phyloP scores from a whole-genome alignment of 139 green algal genomes.

The Chlamydomonas incerta region DNA sequence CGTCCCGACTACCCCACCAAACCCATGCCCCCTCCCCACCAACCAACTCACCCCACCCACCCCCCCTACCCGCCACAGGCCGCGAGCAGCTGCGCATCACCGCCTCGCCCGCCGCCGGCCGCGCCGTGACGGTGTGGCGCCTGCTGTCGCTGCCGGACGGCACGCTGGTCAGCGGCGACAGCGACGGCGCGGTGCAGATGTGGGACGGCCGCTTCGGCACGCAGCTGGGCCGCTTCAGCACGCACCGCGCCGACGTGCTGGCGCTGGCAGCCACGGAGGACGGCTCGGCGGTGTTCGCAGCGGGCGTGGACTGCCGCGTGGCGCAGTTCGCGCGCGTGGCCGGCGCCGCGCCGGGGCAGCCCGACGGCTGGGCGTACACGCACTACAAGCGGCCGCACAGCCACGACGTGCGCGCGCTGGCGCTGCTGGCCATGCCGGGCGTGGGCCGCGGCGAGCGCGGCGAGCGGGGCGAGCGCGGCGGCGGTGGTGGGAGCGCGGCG shows the following conservation, averaged over 20 bases:
- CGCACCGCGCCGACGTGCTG: conserved; percentile 87
- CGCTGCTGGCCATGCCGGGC: conserved; percentile 47
- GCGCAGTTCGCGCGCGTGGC: conserved; percentile 62
- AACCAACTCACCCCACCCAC: no score
- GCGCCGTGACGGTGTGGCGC: conserved; percentile 84
- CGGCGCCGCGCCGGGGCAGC: neutral
- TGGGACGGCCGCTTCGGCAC: conserved; percentile 90
- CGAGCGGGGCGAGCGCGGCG: no score
- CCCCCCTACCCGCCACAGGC: no score
- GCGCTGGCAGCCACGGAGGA: conserved; percentile 76
- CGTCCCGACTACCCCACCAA: neutral
- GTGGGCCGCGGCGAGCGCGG: neutral
- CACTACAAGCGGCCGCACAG: conserved; percentile 85
- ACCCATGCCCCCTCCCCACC: no score
- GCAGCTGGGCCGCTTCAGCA: conserved; percentile 70
- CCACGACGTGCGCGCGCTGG: conserved; percentile 86
- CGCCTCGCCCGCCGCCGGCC: conserved; percentile 44
- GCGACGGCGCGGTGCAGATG: conserved; percentile 80
- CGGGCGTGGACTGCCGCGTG: conserved; percentile 85
- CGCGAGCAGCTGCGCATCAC: conserved; percentile 84
- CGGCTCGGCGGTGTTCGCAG: conserved; percentile 83
- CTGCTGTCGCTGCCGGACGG: conserved; percentile 84
- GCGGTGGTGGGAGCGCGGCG: no score
- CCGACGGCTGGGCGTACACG: conserved; percentile 78
- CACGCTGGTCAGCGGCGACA: conserved; percentile 88